Evolutionary conservation across 495 filamentous ascomycete genomes (phyloP).

Genomic region (Tetracladium marchalianum): DNA sequence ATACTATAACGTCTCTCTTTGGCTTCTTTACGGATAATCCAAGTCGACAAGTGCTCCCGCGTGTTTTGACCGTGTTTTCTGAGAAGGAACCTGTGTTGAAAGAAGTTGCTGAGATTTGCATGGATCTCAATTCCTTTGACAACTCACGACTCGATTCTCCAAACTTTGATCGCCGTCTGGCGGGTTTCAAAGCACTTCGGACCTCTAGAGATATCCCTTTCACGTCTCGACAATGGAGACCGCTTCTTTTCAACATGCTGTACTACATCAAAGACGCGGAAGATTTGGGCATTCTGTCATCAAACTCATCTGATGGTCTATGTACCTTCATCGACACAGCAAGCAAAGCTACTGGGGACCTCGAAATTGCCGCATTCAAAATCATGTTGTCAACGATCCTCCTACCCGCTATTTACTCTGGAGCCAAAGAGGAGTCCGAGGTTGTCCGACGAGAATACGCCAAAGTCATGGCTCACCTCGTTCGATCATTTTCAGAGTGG

Average conservation of each 20-base stretch:
- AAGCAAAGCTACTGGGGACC: slow-evolving; percentile 27
- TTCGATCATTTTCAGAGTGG: slow-evolving; percentile 60
- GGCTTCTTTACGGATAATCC: slow-evolving; percentile 74
- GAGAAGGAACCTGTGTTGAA: slow-evolving; percentile 45
- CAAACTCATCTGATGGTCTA: slow-evolving; percentile 69
- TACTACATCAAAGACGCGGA: slow-evolving; percentile 81
- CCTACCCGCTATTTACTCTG: slow-evolving; percentile 65
- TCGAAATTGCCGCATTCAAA: slow-evolving; percentile 22
- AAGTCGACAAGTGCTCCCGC: slow-evolving; percentile 60
- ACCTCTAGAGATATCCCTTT: slow-evolving; percentile 40
- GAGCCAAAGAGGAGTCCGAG: slow-evolving; percentile 68
- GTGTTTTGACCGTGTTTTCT: slow-evolving; percentile 61
- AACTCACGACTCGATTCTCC: slow-evolving; percentile 62
- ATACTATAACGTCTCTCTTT: slow-evolving; percentile 64
- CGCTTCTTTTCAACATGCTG: slow-evolving; percentile 83
- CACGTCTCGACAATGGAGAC: slow-evolving; percentile 73
- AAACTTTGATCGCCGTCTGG: slow-evolving; percentile 72
- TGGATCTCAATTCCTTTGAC: slow-evolving; percentile 70
- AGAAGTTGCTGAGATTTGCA: slow-evolving; percentile 61
- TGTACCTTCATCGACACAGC: slow-evolving; percentile 66
- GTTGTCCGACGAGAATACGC: slow-evolving; percentile 75
- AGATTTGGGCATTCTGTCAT: slow-evolving; percentile 72
- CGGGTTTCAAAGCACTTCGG: slow-evolving; percentile 68
- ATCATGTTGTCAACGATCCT: slow-evolving; percentile 50
- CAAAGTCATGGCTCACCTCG: slow-evolving; percentile 63